Evolutionary conservation across 2,329 filamentous ascomycete genomes (phyloP), one percentile per base, ranked within the genome.

Genomic region (Tolypocladium paradoxum): DNA sequence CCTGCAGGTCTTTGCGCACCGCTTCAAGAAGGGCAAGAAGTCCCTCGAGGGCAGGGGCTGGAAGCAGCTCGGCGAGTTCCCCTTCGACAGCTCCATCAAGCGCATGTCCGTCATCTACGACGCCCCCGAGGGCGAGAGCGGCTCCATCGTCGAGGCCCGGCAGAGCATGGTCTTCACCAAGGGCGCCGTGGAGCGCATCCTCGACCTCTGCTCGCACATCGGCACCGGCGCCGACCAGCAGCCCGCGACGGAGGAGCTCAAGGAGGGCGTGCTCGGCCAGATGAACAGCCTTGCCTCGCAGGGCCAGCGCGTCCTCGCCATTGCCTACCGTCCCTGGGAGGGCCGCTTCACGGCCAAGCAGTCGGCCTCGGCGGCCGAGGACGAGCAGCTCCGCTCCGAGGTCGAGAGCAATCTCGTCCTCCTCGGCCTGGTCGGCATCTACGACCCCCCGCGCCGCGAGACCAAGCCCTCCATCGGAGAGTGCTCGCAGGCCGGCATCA

Each of bases 381-480:
- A 78, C 7, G 71, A 76, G 50, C 63, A 68, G 40, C 64, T 77
- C 3, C 86, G 90, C 6, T 70, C 73, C 6, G 70, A 76, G 5
- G 77, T 92, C 16, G 90, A 95, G 64, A 72, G 74, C 36, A 75
- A 81, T 33, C 79, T 96, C 34, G 78, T 76, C 3, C 87, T 95
- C 56, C 79, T 88, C 16, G 91, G 90, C n/a, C 77, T 96, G 11
- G 84, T 87, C 49, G 90, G 89, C 53, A 85, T 95, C 57, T 92
- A 93, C 64, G 90, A 95, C 60, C 90, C 90, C 4, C 90, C 89
- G 53, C 87, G 90, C 2, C 81, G 83, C 2, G 90, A 95, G 70
- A 90, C 90, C 0, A 87, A 84, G 24, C 78, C 76, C 1, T 84
- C 87, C 7, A 88, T 91, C 54, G 74, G 74, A 24, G 79, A 85